These are phyloP conservation scores for Saxophila tyrrhenica DNA, from an alignment of 495 filamentous ascomycete genomes.

Conservation along the genomic window DNA sequence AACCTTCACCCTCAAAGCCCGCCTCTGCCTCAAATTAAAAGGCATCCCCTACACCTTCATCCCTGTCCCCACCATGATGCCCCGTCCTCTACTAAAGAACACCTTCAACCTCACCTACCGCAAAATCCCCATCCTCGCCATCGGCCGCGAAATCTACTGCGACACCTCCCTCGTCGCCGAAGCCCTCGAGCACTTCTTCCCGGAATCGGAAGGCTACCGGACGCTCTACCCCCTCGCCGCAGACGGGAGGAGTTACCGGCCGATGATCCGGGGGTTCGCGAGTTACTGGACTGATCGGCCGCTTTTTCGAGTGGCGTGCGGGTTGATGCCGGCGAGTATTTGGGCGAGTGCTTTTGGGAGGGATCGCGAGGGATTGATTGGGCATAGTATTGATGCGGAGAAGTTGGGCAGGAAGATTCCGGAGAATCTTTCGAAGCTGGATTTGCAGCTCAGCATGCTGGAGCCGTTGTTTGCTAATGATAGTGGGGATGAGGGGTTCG, in stretches of 20 bases:
- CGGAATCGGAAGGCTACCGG: slow-evolving; percentile 16
- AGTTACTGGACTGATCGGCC: slow-evolving; percentile 21
- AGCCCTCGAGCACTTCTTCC: slow-evolving; percentile 25
- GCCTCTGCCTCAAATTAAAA: slow-evolving; percentile 20
- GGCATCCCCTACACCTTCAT: slow-evolving; percentile 22
- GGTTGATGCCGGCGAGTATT: slow-evolving; percentile 25
- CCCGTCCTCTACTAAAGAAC: slow-evolving; percentile 17
- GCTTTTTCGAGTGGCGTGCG: slow-evolving; percentile 26
- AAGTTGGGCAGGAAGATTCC: slow-evolving; percentile 26
- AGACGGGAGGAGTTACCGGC: slow-evolving; percentile 14
- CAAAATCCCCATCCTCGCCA: slow-evolving; percentile 27
- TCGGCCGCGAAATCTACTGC: slow-evolving; percentile 28
- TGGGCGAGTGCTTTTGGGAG: slow-evolving; percentile 24
- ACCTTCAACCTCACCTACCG: slow-evolving; percentile 26
- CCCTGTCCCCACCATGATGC: slow-evolving; percentile 21
- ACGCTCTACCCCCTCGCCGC: slow-evolving; percentile 15
- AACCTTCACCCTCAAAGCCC: slow-evolving; percentile 25
- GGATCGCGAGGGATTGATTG: slow-evolving; percentile 24
- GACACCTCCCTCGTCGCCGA: slow-evolving; percentile 27
- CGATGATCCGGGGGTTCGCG: slow-evolving; percentile 18
- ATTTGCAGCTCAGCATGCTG: slow-evolving; percentile 26
- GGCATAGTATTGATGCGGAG: slow-evolving; percentile 23
- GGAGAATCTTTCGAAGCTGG: slow-evolving; percentile 23
- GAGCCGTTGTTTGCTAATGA: slow-evolving; percentile 23
- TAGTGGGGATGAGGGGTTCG: slow-evolving; percentile 11